These are phyloP conservation scores for Starmerella asiatica DNA, from an alignment of 805 yeast species.

Conservation along the genomic window DNA sequence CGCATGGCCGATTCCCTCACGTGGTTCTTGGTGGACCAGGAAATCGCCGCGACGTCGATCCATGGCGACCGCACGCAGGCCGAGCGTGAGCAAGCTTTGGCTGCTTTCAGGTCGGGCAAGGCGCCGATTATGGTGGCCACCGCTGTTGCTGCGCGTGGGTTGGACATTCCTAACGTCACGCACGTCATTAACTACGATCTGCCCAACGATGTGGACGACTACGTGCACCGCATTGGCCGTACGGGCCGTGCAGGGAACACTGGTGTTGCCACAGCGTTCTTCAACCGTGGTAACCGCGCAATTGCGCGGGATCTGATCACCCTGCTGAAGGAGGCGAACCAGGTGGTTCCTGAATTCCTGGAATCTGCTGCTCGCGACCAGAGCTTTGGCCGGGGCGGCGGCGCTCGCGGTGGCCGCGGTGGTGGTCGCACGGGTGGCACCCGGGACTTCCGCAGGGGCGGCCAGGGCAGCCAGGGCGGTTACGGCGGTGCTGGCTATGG, in stretches of 20 bases:
- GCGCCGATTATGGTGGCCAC: constrained; percentile 96
- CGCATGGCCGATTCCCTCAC: constrained; percentile 95
- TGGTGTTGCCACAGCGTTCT: constrained; percentile 97
- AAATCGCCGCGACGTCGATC: constrained; percentile 94
- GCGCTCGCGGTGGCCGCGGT: constrained; percentile 42
- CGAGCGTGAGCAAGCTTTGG: constrained; percentile 96
- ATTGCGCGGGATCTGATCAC: constrained; percentile 79
- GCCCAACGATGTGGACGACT: constrained; percentile 95
- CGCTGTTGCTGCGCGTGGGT: constrained; percentile 99
- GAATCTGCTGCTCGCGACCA: constrained; percentile 67
- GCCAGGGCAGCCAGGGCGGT: constrained; percentile 20
- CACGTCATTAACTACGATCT: constrained; percentile 96
- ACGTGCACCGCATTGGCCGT: constrained; percentile 99
- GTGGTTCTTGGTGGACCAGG: constrained; percentile 76
- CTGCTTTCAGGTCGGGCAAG: constrained; percentile 80
- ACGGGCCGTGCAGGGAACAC: constrained; percentile 99
- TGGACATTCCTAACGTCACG: constrained; percentile 97
- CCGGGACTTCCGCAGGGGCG: constrained; percentile 24
- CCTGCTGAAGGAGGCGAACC: constrained; percentile 87
- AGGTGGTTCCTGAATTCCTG: constrained; percentile 88
- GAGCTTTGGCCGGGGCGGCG: constrained; percentile 40
- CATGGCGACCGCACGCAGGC: constrained; percentile 98
- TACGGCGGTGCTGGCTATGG: constrained; percentile 11
- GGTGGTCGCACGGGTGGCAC: constrained; percentile 31
- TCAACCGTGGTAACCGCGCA: constrained; percentile 88